A percentile compares a stretch with the other conserved stretches of the same genome.
Evolutionary conservation across 1,284 basidiomycete genomes (phyloP).

Genomic region (Malassezia obtusa): DNA sequence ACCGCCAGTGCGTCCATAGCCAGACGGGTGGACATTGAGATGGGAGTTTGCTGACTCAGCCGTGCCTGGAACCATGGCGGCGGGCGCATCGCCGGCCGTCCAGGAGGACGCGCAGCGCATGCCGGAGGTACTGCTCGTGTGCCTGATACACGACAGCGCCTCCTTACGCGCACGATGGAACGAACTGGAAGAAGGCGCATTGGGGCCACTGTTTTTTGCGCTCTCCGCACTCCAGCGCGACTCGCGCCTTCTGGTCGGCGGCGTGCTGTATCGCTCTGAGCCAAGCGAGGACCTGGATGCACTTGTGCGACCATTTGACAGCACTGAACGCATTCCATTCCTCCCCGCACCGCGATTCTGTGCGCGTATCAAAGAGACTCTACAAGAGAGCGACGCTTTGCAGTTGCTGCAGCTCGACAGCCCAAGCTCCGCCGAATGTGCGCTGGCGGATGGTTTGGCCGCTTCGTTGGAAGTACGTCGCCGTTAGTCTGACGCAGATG

Average conservation of each 20-base stretch:
- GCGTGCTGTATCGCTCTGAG: slow-evolving; percentile 8
- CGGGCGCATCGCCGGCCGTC: neutral
- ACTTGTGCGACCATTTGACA: neutral
- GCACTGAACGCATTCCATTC: slow-evolving; percentile 1
- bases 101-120: neutral
- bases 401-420: slow-evolving; percentile 1
- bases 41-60: slow-evolving; percentile 3
- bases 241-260: slow-evolving; percentile 6
- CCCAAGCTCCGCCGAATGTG: neutral
- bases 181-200: neutral
- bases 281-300: neutral
- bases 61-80: neutral
- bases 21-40: neutral
- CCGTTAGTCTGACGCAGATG: neutral
- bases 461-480: neutral
- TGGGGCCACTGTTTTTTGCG: slow-evolving; percentile 4
- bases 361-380: neutral
- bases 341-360: slow-evolving; percentile 4
- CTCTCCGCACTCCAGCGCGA: slow-evolving; percentile 1
- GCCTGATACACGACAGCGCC: slow-evolving; percentile 10
- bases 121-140: slow-evolving; percentile 9
- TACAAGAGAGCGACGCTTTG: neutral
- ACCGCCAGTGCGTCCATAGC: neutral
- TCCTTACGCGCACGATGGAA: neutral
- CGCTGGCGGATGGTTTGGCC: slow-evolving; percentile 7